These are phyloP conservation scores for Aspergillus fumigatus DNA, from an alignment of 2,329 filamentous ascomycete genomes.

Conservation along the genomic window DNA sequence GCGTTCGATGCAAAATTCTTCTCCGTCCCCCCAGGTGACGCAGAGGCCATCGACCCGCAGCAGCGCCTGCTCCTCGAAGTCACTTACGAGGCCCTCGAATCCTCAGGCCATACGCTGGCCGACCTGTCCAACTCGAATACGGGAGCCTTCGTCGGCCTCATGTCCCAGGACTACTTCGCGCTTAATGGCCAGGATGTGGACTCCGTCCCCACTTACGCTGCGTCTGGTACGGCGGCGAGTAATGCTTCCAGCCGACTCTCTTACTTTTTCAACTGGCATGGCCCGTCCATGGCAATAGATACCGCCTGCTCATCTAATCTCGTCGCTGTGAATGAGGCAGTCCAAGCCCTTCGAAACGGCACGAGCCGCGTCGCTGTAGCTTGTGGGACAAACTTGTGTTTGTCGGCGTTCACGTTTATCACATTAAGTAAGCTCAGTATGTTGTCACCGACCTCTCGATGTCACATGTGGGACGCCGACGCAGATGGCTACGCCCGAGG, in stretches of 20 bases:
- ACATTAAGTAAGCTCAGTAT: constrained; percentile 28
- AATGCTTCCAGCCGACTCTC: constrained; percentile 31
- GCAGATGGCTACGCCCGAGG: constrained; percentile 30
- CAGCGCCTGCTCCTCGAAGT: constrained; percentile 7
- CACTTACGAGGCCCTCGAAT: constrained; percentile 5
- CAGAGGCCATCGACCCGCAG: constrained; percentile 11
- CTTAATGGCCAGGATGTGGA: no score
- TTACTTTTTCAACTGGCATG: constrained; percentile 35
- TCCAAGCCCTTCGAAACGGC: constrained; percentile 13
- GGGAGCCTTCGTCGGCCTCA: no score
- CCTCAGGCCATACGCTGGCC: constrained; percentile 1
- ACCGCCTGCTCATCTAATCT: constrained; percentile 40
- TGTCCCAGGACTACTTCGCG: no score
- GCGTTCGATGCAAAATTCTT: constrained; percentile 9
- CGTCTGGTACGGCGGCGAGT: background rate
- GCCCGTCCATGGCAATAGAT: constrained; percentile 35
- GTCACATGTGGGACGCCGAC: constrained; percentile 20
- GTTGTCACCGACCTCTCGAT: constrained; percentile 26
- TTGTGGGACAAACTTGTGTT: constrained; percentile 28
- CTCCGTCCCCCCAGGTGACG: constrained; percentile 2
- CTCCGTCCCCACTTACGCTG: no score
- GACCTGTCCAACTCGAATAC: background rate
- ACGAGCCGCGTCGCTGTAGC: constrained; percentile 22
- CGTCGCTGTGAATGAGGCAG: constrained; percentile 17
- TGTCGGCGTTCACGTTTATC: constrained; percentile 21